Evolutionary conservation across 106 monocot species (phyloP), one percentile per base, ranked within the genome.

Genomic region (Apostasia shenzhenica): DNA sequence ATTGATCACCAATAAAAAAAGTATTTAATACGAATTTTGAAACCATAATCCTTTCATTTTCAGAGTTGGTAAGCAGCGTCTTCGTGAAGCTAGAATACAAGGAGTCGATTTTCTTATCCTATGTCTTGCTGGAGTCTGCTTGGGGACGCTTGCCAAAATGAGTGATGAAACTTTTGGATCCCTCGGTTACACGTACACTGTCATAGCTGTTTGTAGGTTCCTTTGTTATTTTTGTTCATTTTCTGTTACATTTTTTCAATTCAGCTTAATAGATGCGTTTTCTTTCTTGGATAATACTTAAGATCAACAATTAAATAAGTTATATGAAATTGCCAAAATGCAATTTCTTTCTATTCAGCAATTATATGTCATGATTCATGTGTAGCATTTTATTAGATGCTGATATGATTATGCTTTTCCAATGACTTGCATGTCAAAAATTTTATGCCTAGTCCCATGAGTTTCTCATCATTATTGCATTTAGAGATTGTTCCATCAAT

Each of bases 151-250:
- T 67, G 89, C 97, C 45, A 87, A 89, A 82, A 70, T 87, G 57
- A 85, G 73, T 45, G 92, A 99, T 66, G 78, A 84, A 67, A 87
- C 86, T 46, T 87, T 99, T 69, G 97, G 92, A 13, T 61, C 75
- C 3, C 75, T 84, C 57, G 92, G 97, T 59, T 99, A 92, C 63
- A 83, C 84, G 2, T 99, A 87, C 73, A 92, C 97, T 43, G 86
- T 92, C 63, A 99, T 99, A 78, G 92, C 97, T 68, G 92, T 99
- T 60, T 92, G 97, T 92, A 99, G 92, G 97, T 90, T 72, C 10
- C 5, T 64, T 64, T 64, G 46, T 26, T 26, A 62, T 6, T 62
- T 1, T 10, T 1, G 6, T 64, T 64, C 14, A 14, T 6, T 47
- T 10, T 64, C 14, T 46, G 64, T 38, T 61, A 61, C 43, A 42